Evolutionary conservation across 1,284 basidiomycete genomes (phyloP).

Genomic region (Gymnopus androsaceus): DNA sequence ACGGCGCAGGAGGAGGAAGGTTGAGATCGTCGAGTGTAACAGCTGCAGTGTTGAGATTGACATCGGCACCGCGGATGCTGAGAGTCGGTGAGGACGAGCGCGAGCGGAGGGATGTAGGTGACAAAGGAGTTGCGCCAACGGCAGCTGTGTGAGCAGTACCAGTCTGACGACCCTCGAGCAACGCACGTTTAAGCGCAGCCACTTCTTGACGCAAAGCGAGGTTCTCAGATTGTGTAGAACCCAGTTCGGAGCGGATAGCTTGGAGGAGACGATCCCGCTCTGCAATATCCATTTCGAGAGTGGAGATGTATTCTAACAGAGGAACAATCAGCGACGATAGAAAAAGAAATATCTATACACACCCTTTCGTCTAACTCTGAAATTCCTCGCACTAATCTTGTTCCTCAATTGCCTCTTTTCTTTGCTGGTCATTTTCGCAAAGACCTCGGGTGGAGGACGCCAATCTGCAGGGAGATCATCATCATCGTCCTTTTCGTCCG

Average conservation of each 20-base stretch:
- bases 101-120: conserved; percentile 33
- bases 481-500: conserved; percentile 42
- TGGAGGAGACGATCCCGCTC: conserved; percentile 91
- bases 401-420: conserved; percentile 96
- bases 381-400: conserved; percentile 96
- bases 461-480: conserved; percentile 69
- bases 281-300: conserved; percentile 91
- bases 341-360: conserved; percentile 23
- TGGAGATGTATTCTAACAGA: conserved; percentile 82
- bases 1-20: conserved; percentile 48
- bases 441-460: conserved; percentile 88
- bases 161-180: conserved; percentile 61
- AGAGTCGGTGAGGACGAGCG: conserved; percentile 5
- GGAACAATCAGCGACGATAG: conserved; percentile 17
- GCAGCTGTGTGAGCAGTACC: conserved; percentile 32
- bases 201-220: conserved; percentile 84
- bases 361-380: conserved; percentile 92
- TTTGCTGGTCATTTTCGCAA: conserved; percentile 93
- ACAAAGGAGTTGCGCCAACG: conserved; percentile 20
- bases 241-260: conserved; percentile 84
- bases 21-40: conserved; percentile 28
- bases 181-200: conserved; percentile 76
- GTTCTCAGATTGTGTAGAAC: conserved; percentile 81
- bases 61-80: conserved; percentile 28
- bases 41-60: conserved; percentile 14